phyloP scores from a whole-genome alignment of 805 yeast species.

The Candida vaughaniae region DNA sequence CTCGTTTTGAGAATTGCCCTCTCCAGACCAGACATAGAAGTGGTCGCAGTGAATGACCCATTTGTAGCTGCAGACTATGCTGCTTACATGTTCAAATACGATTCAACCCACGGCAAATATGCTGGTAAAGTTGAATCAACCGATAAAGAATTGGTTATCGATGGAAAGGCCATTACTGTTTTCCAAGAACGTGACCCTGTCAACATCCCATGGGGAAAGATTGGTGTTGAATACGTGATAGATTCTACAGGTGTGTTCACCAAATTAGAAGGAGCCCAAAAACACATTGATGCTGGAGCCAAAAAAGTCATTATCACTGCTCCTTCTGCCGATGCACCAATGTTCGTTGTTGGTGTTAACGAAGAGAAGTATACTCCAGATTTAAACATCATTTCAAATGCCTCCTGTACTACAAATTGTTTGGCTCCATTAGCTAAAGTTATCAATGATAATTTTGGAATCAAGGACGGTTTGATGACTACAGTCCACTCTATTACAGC shows the following conservation, averaged over 20 bases:
- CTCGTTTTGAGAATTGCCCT: constrained; percentile 34
- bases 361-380: constrained; percentile 33
- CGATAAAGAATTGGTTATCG: constrained; percentile 22
- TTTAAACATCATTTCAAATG: constrained; percentile 32
- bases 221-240: constrained; percentile 30
- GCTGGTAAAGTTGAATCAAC: constrained; percentile 27
- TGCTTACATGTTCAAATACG: constrained; percentile 37
- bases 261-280: constrained; percentile 33
- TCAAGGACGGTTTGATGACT: constrained; percentile 38
- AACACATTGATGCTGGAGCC: constrained; percentile 38
- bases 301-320: constrained; percentile 36
- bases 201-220: constrained; percentile 33
- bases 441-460: constrained; percentile 33
- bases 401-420: constrained; percentile 39
- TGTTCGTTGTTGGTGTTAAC: constrained; percentile 37
- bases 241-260: constrained; percentile 39
- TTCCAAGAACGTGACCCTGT: constrained; percentile 36
- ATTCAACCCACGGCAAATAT: constrained; percentile 35
- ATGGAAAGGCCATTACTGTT: constrained; percentile 27
- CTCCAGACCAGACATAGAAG: constrained; percentile 29
- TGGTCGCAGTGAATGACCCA: constrained; percentile 35
- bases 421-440: constrained; percentile 40
- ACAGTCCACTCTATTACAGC: constrained; percentile 39
- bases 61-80: constrained; percentile 36
- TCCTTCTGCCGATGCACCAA: constrained; percentile 36